Percentiles rank a stretch among this genome's conserved stretches.
These are phyloP conservation scores for Lumnitzera racemosa DNA, from an alignment of 345 rosid genomes.

Conservation along the genomic window DNA sequence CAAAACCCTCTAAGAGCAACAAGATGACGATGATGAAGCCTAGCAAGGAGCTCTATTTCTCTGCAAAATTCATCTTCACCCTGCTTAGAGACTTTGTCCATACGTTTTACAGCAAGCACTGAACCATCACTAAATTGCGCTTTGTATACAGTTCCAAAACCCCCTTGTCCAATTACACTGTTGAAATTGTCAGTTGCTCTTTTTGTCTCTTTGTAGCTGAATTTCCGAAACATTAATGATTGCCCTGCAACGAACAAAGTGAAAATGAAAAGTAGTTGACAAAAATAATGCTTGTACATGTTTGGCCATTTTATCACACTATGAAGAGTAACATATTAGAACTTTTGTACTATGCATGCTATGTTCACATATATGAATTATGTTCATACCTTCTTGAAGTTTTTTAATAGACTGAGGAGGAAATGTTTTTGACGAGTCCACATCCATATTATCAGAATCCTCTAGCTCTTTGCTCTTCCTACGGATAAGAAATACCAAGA, in stretches of 20 bases:
- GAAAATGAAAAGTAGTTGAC: background rate
- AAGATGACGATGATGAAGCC: conserved; percentile 93
- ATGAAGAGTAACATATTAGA: too few species aligned
- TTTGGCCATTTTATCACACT: background rate
- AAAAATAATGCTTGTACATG: background rate
- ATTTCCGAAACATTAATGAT: conserved; percentile 55
- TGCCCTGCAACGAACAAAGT: conserved; percentile 36
- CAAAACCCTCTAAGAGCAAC: conserved; percentile 92
- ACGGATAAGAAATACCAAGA: conserved; percentile 65
- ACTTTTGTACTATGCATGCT: background rate
- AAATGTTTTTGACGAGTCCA: conserved; percentile 38
- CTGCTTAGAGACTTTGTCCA: conserved; percentile 75
- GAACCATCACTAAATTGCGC: conserved; percentile 69
- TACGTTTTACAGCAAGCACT: conserved; percentile 64
- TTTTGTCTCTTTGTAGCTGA: conserved; percentile 72
- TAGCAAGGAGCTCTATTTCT: conserved; percentile 94
- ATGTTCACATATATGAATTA: conserved; percentile 1
- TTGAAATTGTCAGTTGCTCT: conserved; percentile 74
- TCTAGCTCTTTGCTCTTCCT: conserved; percentile 57
- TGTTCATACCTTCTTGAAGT: conserved; percentile 55
- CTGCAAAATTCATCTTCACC: conserved; percentile 77
- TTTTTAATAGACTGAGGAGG: conserved; percentile 41
- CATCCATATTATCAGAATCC: conserved; percentile 35
- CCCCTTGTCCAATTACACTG: conserved; percentile 72
- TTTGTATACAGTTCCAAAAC: conserved; percentile 83